Conservation (phyloP, 495 filamentous ascomycete species). For the Aspergillus diversus region DNA sequence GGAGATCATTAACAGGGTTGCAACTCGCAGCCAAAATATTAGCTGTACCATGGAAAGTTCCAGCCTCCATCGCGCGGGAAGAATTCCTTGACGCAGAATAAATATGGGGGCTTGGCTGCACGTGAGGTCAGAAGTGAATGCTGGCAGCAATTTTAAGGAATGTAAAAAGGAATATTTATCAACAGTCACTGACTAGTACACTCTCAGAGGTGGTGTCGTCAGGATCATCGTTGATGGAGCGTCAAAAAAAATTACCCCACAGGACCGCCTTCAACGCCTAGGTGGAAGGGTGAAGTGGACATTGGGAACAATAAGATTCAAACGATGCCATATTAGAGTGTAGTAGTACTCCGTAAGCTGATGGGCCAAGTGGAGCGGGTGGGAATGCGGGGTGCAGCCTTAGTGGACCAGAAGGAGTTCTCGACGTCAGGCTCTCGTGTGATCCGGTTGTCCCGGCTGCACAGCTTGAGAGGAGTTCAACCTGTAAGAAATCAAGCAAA, state of each 20-base stretch:
- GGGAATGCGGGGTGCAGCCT: slow-evolving; percentile 52
- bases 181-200: neutral
- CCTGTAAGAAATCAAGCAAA: neutral
- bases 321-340: slow-evolving; percentile 1
- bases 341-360: slow-evolving; percentile 6
- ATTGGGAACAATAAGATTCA: slow-evolving; percentile 6
- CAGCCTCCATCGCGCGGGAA: neutral
- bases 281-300: neutral
- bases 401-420: slow-evolving; percentile 29
- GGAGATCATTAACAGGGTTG: too few relatives aligned
- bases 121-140: neutral
- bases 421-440: slow-evolving; percentile 45
- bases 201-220: slow-evolving; percentile 2
- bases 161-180: too few relatives aligned
- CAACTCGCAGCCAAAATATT: too few relatives aligned
- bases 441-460: slow-evolving; percentile 32
- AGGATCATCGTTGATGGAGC: neutral
- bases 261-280: neutral
- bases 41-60: neutral
- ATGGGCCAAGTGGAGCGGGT: slow-evolving; percentile 34
- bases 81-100: neutral
- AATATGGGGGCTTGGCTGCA: slow-evolving; percentile 6
- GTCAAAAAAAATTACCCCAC: neutral
- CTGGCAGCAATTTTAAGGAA: neutral
- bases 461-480: neutral